Evolutionary conservation across 2,329 filamentous ascomycete species (phyloP).

Genomic region (Fusarium azukiicola): DNA sequence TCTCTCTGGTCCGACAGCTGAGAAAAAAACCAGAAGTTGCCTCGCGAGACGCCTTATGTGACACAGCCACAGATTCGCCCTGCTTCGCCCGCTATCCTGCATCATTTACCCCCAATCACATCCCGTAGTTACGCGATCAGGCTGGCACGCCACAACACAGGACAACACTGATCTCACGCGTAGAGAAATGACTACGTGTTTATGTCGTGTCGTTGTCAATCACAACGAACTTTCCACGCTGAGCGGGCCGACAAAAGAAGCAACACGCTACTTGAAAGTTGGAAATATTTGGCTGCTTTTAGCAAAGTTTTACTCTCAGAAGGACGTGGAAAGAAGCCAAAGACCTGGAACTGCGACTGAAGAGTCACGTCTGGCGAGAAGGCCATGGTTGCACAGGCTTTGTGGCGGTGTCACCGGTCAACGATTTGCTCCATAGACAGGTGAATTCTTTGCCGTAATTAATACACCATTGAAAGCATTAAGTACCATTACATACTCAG

Average conservation of each 20-base stretch:
- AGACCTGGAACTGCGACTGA: too few relatives aligned
- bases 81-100: neutral
- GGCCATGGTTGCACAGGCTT: too few relatives aligned
- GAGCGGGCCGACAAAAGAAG: neutral
- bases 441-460: too few relatives aligned
- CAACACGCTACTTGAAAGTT: neutral
- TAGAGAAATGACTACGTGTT: neutral
- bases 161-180: neutral
- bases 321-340: too few relatives aligned
- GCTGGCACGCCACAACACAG: neutral
- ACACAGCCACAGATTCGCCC: neutral
- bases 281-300: neutral
- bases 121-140: neutral
- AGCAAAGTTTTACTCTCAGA: too few relatives aligned
- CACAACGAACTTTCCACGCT: neutral
- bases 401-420: too few relatives aligned
- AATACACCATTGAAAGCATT: too few relatives aligned
- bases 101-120: neutral
- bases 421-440: too few relatives aligned
- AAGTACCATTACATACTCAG: too few relatives aligned
- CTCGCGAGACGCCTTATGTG: neutral
- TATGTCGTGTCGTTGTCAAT: neutral
- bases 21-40: neutral
- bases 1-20: neutral
- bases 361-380: too few relatives aligned